A percentile compares a stretch with the other conserved stretches of the same genome.
phyloP scores from a whole-genome alignment of 2,329 filamentous ascomycete genomes.

The Nigrospora sphaerica region DNA sequence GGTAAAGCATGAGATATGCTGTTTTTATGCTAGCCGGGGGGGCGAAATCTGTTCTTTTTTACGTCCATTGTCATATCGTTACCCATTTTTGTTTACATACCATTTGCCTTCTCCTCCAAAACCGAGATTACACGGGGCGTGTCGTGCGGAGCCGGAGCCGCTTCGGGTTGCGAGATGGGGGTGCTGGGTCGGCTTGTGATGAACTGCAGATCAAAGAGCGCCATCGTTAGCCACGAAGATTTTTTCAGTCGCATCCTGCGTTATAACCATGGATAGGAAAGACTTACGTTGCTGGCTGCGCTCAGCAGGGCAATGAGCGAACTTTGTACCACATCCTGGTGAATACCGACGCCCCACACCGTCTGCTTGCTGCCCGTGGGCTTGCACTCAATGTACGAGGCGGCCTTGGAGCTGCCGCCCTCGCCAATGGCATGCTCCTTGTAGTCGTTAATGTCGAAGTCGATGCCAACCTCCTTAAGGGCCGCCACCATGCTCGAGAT shows the following conservation, averaged over 20 bases:
- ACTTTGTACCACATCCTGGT: constrained; percentile 87
- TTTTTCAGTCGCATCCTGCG: background rate
- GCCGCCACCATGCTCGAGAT: constrained; percentile 85
- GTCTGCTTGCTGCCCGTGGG: constrained; percentile 58
- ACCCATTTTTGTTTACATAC: too few relatives aligned
- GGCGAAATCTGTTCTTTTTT: too few relatives aligned
- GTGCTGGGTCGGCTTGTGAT: constrained; percentile 63
- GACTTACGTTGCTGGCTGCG: constrained; percentile 76
- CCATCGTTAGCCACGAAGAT: background rate
- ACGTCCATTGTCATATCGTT: too few relatives aligned
- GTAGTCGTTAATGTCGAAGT: constrained; percentile 88
- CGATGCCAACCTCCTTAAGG: constrained; percentile 69
- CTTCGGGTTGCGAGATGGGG: constrained; percentile 36
- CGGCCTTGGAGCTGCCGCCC: constrained; percentile 81
- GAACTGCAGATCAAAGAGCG: constrained; percentile 45
- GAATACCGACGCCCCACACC: constrained; percentile 87
- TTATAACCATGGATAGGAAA: constrained; percentile 1
- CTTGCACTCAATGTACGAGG: constrained; percentile 88
- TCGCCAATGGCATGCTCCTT: constrained; percentile 90
- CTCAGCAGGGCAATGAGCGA: constrained; percentile 79
- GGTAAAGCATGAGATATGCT: too few relatives aligned
- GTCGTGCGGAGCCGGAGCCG: too few relatives aligned
- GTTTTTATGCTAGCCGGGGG: too few relatives aligned
- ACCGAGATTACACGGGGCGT: too few relatives aligned
- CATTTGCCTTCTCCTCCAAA: too few relatives aligned